Evolutionary conservation across 345 rosid species (phyloP), one percentile per base, ranked within the genome.

Genomic region (Citrus glauca): DNA sequence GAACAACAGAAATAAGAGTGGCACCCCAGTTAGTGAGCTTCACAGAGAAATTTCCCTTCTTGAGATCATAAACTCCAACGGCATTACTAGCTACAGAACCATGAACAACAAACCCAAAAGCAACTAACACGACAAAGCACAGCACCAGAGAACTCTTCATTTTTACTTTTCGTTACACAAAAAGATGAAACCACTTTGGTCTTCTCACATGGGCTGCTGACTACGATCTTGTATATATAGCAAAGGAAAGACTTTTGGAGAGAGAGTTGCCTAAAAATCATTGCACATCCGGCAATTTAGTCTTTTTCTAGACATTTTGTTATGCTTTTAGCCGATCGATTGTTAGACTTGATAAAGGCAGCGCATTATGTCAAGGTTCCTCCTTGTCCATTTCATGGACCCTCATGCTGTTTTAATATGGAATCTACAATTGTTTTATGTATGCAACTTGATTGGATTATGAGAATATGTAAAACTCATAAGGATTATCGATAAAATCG

Each of bases 11-110:
- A 71, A 94, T 80, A 38, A 92, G 72, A 60, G 86, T 92, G 73
- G 99, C 99, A 59, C 98, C 97, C 91, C 94, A 94, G 71, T 94
- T 94, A 79, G 98, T 91, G 45, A 96, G 77, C 65, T 89, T 90
- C 64, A 91, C 62, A 22, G 89, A 80, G 57, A 92, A 16, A 63
- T 92, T 85, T 24, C 97, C 99, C 72, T 87, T 88, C 85, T 89
- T 89, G 59, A 94, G 90, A 84, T 90, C 94, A 76, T 88, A 96
- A 11, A 86, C 61, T 25, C 89, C 91, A 33, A 91, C 75, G 28
- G 83, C 64, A 1, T 69, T 77, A 14, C 61, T 33, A 6, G 76
- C 75, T 13, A 50, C 55, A 50, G 71, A 76, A 64, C 69, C 77
- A 80, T 66, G 72, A 48, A 73, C 65, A 32, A 70, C 59, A 73